Percentiles rank a stretch among this genome's conserved stretches.
phyloP scores from a whole-genome alignment of 805 yeast species.

The Wickerhamiella hasegawae region DNA sequence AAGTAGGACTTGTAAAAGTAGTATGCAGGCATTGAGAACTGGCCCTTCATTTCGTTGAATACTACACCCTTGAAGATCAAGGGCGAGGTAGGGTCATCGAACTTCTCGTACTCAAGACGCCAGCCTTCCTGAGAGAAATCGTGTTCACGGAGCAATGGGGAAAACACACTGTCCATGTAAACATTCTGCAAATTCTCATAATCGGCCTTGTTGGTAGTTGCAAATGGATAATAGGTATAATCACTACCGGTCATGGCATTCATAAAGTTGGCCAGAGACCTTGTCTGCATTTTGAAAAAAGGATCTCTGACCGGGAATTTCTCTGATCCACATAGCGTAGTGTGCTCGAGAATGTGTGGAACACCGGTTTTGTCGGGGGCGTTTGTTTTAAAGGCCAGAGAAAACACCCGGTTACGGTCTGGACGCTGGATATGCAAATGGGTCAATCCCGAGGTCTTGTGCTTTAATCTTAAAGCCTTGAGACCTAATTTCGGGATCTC shows the following conservation, averaged over 20 bases:
- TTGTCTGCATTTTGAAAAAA: constrained; percentile 88
- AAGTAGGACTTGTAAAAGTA: constrained; percentile 72
- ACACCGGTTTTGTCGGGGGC: constrained; percentile 94
- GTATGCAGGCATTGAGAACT: constrained; percentile 76
- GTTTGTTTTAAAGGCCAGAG: constrained; percentile 79
- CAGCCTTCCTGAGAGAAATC: constrained; percentile 96
- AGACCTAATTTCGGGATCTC: constrained; percentile 71
- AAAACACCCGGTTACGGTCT: constrained; percentile 76
- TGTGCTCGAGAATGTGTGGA: constrained; percentile 92
- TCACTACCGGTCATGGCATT: constrained; percentile 98
- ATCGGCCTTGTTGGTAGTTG: constrained; percentile 78
- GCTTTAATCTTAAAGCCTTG: constrained; percentile 59
- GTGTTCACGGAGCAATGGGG: constrained; percentile 58
- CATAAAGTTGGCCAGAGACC: constrained; percentile 93
- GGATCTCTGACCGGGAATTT: constrained; percentile 94
- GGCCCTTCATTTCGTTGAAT: constrained; percentile 97
- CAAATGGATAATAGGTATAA: constrained; percentile 89
- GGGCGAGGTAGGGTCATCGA: constrained; percentile 42
- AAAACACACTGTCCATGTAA: constrained; percentile 72
- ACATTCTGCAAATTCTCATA: constrained; percentile 72
- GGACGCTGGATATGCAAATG: constrained; percentile 77
- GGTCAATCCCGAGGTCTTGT: constrained; percentile 51
- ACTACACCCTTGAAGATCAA: constrained; percentile 86
- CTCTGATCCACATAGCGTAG: constrained; percentile 85
- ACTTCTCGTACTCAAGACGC: constrained; percentile 67